A percentile compares a stretch with the other conserved stretches of the same genome.
These are phyloP conservation scores for Nicotiana noctiflora DNA, from an alignment of 257 asterid species.

Conservation along the genomic window DNA sequence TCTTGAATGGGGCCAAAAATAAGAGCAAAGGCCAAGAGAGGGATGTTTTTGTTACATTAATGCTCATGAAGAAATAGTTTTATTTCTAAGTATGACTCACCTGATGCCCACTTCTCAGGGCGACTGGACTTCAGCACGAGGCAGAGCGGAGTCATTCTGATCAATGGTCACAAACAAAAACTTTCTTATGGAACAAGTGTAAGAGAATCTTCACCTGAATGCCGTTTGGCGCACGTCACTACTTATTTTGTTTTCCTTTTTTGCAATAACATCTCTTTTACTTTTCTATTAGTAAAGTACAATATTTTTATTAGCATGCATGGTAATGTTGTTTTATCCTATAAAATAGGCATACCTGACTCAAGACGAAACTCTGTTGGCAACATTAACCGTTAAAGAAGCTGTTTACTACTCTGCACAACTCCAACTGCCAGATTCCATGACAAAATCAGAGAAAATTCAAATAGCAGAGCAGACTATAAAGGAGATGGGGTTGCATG, in stretches of 20 bases:
- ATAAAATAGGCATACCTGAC: constrained; percentile 28
- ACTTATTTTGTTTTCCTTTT: constrained; percentile 2
- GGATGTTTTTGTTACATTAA: background rate
- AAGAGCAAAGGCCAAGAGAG: background rate
- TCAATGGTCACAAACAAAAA: constrained; percentile 21
- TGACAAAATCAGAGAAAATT: constrained; percentile 17
- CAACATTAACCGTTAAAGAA: constrained; percentile 25
- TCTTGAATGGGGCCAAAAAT: background rate
- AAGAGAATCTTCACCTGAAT: constrained; percentile 3
- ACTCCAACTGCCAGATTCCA: constrained; percentile 22
- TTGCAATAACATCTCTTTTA: background rate
- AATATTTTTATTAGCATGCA: background rate
- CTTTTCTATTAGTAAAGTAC: background rate
- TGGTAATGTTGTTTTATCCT: background rate
- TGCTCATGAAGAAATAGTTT: background rate
- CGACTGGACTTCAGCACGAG: constrained; percentile 13
- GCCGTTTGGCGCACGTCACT: background rate
- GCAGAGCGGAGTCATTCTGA: constrained; percentile 21
- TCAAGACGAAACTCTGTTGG: constrained; percentile 16
- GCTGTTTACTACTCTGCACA: constrained; percentile 27
- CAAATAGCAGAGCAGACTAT: constrained; percentile 22
- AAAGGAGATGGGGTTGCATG: constrained; percentile 29
- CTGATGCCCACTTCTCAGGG: constrained; percentile 10
- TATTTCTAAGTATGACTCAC: background rate
- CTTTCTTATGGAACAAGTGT: constrained; percentile 30